phyloP scores from a whole-genome alignment of 805 yeast genomes.

The Ascoidea asiatica region DNA sequence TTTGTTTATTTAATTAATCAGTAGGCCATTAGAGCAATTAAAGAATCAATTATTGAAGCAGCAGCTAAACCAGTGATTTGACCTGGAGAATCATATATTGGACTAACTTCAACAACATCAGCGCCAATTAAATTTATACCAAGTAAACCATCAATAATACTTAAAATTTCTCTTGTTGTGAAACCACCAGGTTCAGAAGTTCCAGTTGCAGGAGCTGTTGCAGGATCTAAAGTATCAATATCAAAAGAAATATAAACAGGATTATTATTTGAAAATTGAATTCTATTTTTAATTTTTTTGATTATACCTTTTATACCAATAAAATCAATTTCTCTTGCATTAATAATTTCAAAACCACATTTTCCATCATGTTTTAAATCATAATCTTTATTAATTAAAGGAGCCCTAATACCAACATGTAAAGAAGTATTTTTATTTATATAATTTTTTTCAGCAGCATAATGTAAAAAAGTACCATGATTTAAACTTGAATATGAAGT shows the following conservation, averaged over 20 bases:
- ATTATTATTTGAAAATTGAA: slow-evolving; percentile 36
- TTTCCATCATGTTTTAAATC: slow-evolving; percentile 48
- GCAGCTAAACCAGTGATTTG: slow-evolving; percentile 59
- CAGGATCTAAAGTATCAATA: slow-evolving; percentile 64
- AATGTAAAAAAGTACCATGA: slow-evolving; percentile 77
- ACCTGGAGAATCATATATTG: slow-evolving; percentile 43
- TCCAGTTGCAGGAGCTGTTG: slow-evolving; percentile 68
- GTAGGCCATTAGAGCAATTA: slow-evolving; percentile 27
- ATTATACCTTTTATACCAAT: slow-evolving; percentile 51
- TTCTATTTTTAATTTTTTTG: slow-evolving; percentile 30
- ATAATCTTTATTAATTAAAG: slow-evolving; percentile 45
- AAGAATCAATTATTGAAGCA: slow-evolving; percentile 47
- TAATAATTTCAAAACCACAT: slow-evolving; percentile 57
- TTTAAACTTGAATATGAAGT: slow-evolving; percentile 53
- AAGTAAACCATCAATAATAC: slow-evolving; percentile 44
- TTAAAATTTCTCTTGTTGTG: slow-evolving; percentile 49
- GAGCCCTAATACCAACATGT: slow-evolving; percentile 69
- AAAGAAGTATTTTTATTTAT: slow-evolving; percentile 39
- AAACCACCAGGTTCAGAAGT: slow-evolving; percentile 71
- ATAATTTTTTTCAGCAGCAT: slow-evolving; percentile 44
- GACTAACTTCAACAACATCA: slow-evolving; percentile 65
- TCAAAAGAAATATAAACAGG: slow-evolving; percentile 76
- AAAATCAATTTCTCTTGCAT: slow-evolving; percentile 62
- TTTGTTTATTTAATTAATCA: not conserved
- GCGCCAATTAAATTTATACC: slow-evolving; percentile 57